Evolutionary conservation across 441 rosid genomes (phyloP).

Genomic region (Raphanus hybrid): DNA sequence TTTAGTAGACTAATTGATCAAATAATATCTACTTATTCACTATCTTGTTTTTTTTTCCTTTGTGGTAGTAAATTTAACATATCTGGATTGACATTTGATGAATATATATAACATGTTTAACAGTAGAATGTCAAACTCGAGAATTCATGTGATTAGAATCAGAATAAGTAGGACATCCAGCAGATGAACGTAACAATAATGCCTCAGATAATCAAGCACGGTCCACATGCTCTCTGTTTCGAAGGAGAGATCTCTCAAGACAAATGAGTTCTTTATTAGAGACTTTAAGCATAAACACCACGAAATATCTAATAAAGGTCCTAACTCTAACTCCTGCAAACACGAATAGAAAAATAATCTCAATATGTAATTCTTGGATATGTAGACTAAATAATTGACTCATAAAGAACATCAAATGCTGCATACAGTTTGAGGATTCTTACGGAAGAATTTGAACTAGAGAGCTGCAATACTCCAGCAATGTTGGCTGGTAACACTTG

Average conservation of each 20-base stretch:
- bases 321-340: constrained; percentile 63
- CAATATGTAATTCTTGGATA: constrained; percentile 18
- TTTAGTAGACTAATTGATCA: not conserved
- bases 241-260: constrained; percentile 80
- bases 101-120: not conserved
- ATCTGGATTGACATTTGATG: constrained; percentile 21
- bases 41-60: not conserved
- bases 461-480: constrained; percentile 75
- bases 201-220: constrained; percentile 88
- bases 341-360: constrained; percentile 18
- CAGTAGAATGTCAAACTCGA: constrained; percentile 84
- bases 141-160: constrained; percentile 96
- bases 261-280: constrained; percentile 79
- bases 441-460: constrained; percentile 73
- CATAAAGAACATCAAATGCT: constrained; percentile 22
- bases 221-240: constrained; percentile 99
- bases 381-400: not conserved
- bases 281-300: constrained; percentile 80
- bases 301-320: constrained; percentile 82
- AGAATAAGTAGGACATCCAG: constrained; percentile 92
- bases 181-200: constrained; percentile 89
- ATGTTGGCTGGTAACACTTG: constrained; percentile 53
- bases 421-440: constrained; percentile 40
- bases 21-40: not conserved
- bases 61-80: constrained; percentile 13